Evolutionary conservation across 305 asterid species (phyloP), one percentile per base, ranked within the genome.

Genomic region (Fraxinus latifolia): DNA sequence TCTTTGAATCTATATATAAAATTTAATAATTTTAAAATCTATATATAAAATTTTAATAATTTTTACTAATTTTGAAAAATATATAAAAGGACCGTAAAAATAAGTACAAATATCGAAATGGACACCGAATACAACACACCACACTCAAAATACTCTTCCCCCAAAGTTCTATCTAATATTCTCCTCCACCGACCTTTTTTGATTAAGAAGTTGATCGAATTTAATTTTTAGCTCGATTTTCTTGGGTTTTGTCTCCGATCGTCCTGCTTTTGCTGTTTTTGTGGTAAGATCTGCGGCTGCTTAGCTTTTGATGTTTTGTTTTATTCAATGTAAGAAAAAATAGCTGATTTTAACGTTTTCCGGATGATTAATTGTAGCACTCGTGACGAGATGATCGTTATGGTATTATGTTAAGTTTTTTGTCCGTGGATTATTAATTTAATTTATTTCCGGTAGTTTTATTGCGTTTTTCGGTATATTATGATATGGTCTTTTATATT

Each of bases 201-300:
- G 60, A n/a, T 81, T 85, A 85, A 86, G 90, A 86, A 84, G 79
- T 39, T 83, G 83, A 85, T 82, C 82, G 42, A 75, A 62, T 86
- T 80, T 79, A 34, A 9, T 42, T 79, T 77, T 82, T 19, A 37
- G 37, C 76, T 76, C 33, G n/a, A 62, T 74, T 79, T 83, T 33
- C 62, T 33, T 81, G 7, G 33, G 14, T 2, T 42, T 76, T 83
- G 27, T 84, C 68, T 47, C 87, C 91, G 90, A 89, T 89, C 89
- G 44, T 80, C 80, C 29, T 37, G 83, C 39, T 76, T 88, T 81
- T 79, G 76, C 80, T 50, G 78, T 82, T 62, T 84, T 75, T 83
- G 79, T 80, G 91, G 90, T 91, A 82, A 88, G 92, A 90, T 90
- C 89, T 83, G 77, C 71, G 42, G 21, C 81, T 86, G 55, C 62